phyloP scores from a whole-genome alignment of 495 filamentous ascomycete genomes.

The Penicillium lividum region DNA sequence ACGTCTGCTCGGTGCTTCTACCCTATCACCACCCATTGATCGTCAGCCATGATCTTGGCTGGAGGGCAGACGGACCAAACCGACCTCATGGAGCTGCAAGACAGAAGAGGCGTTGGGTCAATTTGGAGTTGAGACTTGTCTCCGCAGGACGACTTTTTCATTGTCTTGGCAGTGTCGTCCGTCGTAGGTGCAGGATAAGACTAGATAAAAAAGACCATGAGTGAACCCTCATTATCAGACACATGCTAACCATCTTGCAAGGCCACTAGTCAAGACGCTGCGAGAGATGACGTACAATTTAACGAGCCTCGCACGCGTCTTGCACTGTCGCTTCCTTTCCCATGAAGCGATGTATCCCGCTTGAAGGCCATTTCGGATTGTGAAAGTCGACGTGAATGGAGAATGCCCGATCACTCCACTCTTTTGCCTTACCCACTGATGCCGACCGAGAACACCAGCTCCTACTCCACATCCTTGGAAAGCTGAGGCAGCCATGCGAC shows the following conservation, averaged over 20 bases:
- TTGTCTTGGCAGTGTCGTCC: slow-evolving; percentile 2
- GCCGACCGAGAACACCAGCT: no score
- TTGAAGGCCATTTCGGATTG: not conserved
- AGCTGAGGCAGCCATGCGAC: not conserved
- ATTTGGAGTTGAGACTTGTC: no score
- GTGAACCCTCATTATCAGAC: not conserved
- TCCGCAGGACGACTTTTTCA: no score
- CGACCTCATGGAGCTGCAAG: not conserved
- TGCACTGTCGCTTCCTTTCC: not conserved
- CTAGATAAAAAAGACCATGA: not conserved
- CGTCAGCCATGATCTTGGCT: not conserved
- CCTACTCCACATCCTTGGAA: not conserved
- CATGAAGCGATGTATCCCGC: not conserved
- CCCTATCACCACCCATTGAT: not conserved
- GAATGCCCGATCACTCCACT: not conserved
- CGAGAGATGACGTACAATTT: not conserved
- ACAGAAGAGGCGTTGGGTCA: not conserved
- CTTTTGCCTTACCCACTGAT: no score
- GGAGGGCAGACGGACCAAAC: not conserved
- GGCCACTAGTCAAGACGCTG: slow-evolving; percentile 2
- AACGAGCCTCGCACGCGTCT: slow-evolving; percentile 3
- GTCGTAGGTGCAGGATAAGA: not conserved
- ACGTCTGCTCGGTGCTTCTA: not conserved
- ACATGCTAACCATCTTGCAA: slow-evolving; percentile 5
- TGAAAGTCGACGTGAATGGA: not conserved